Percentiles rank a stretch among this genome's conserved stretches.
phyloP scores from a whole-genome alignment of 306 rosid species.

The Erythrophleum fordii region DNA sequence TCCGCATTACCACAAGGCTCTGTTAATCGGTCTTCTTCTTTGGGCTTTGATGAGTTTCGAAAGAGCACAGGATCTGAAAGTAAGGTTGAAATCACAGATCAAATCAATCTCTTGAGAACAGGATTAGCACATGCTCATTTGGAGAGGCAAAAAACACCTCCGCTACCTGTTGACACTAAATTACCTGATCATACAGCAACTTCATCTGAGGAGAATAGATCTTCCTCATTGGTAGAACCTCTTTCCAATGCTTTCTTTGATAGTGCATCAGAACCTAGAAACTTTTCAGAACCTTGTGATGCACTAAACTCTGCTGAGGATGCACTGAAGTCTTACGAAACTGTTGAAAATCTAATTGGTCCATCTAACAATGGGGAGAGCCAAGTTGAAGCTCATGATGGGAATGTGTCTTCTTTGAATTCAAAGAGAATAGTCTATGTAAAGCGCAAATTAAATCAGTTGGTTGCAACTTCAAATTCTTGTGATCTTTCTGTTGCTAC shows the following conservation, averaged over 20 bases:
- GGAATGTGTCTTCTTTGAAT: conserved; percentile 40
- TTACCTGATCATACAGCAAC: neutral
- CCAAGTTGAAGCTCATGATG: conserved; percentile 52
- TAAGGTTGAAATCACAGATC: conserved; percentile 49
- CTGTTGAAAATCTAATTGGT: conserved; percentile 54
- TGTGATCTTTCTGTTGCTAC: conserved; percentile 47
- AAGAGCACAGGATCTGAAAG: conserved; percentile 49
- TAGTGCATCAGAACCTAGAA: conserved; percentile 41
- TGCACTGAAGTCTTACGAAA: neutral
- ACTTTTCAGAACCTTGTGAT: neutral
- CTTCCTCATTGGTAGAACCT: conserved; percentile 47
- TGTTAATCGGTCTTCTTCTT: conserved; percentile 46
- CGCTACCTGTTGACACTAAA: conserved; percentile 42
- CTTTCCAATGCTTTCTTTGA: conserved; percentile 52
- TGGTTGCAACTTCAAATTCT: conserved; percentile 82
- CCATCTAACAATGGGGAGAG: conserved; percentile 48
- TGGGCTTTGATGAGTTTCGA: conserved; percentile 51
- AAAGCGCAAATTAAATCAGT: conserved; percentile 83
- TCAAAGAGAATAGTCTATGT: conserved; percentile 66
- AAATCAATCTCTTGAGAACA: conserved; percentile 39
- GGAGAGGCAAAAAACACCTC: conserved; percentile 55
- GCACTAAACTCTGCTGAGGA: conserved; percentile 11
- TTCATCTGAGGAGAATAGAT: conserved; percentile 43
- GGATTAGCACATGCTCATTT: conserved; percentile 44
- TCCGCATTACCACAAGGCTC: conserved; percentile 53